Base-by-base conservation (phyloP, 768 basidiomycete genomes). In the Mycena epipterygia region DNA sequence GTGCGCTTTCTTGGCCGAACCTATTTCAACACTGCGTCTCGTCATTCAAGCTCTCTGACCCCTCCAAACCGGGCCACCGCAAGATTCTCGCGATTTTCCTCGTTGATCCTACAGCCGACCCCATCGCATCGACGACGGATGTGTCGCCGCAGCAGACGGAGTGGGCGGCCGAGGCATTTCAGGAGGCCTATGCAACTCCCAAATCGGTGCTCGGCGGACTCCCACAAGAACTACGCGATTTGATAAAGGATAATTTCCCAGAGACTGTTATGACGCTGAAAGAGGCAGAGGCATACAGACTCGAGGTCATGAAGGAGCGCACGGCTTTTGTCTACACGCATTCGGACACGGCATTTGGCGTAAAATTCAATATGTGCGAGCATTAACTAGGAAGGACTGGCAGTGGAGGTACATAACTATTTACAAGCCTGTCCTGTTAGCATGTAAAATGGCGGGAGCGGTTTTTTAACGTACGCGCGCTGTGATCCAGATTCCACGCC, bases 21-120 rank as follows among this genome's bases (percentile, higher is more conserved):
- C 53, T 79, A 9, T 81, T 79, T 64, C 83, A 84, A 53, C 81
- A 84, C 69, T 74, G 73, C 35, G 80, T 84, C 39, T 78, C 76
- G 42, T 72, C 80, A 8, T 84, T 85, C 73, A 64, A 78, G 44
- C 79, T 84, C 25, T 64, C 60, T 12, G 80, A 84, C 62, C 56
- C 68, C 0, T 70, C 79, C n/a, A 78, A 79, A 57, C 81, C 81
- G 0, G 83, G 83, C 13, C 76, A 81, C 59, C 80, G 83, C 57
- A 85, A 82, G 73, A 83, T 84, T 27, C 74, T 84, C 29, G 76
- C 77, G 5, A 73, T 84, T 69, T 81, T 81, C 75, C 79, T 84
- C 60, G 78, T 83, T 56, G 81, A 85, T 63, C 84, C 84, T 6
- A 67, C 73, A 5, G 51, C 70, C 12, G 48, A 64, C 0, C 73